Evolutionary conservation across 1,284 basidiomycete species (phyloP), one percentile per base, ranked within the genome.

Genomic region (Cryptococcus floricola): DNA sequence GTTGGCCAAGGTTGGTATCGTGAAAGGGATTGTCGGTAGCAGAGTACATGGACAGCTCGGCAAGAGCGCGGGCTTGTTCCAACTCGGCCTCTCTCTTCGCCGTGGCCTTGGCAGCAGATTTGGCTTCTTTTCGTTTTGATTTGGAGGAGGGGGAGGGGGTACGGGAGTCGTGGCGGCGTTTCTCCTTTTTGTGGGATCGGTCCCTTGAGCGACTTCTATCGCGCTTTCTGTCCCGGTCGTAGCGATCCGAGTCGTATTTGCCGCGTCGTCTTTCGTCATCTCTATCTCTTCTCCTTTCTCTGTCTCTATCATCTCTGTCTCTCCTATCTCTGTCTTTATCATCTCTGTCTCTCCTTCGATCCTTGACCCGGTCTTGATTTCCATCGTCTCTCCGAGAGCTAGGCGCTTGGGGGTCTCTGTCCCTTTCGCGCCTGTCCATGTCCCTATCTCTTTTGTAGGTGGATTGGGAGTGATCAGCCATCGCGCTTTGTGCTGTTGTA

Each of bases 1-100:
- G 89, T 70, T 97, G 90, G 23, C 86, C 87, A 28, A 98, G 84
- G 74, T 97, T 97, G 60, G 91, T 86, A 70, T 98, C 95, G 76
- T 97, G 90, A 81, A 98, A 98, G 0, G 95, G 95, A 71, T 98
- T 98, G 58, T 78, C 75, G 80, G 93, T 89, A 41, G 91, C 90
- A 65, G 91, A 93, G 80, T 98, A 98, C 60, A 93, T 86, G 64
- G 89, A 91, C 42, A 94, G 81, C 59, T 78, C 77, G 7, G 91
- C 91, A 9, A 93, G 85, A 68, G 88, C 85, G 42, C 91, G 86
- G 23, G 88, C 85, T 69, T 91, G 89, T 65, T 93, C 89, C 57
- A 93, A 88, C 60, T 92, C 90, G 61, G 81, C 85, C 53, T 87
- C 83, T 44, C 89, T 83, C 68, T 84, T 86, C 74, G 89, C 89